Base-by-base conservation (phyloP, 192 early-diverging fungal genomes). In the Glomus cerebriforme region DNA sequence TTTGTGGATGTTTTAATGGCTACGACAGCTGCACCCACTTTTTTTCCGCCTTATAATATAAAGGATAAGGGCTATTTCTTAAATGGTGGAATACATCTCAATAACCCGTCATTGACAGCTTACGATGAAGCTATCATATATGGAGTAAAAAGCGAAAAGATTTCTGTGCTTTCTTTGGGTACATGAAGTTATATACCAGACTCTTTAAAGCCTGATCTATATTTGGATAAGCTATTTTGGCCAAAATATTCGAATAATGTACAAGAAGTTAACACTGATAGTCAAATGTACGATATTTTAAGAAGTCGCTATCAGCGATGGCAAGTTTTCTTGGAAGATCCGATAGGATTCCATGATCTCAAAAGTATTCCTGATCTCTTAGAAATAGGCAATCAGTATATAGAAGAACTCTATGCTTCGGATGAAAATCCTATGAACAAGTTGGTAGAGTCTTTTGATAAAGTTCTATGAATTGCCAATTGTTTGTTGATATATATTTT, bases 321-420 rank as follows among this genome's bases (percentile, higher is more conserved):
- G 64, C 64, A 66, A 35, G 29, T 66, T 66, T 66, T 2, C 0
- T 66, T 66, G 2, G 64, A 66, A 26, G 29, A 66, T 6, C 64
- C 64, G 2, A 17, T 66, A 15, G 6, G 3, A 66, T 66, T 66
- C 12, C 13, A 66, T 35, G 32, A 66, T 66, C 12, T 15, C 64
- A 32, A 66, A 0, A 66, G 31, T 35, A 66, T 66, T 19, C 31
- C 64, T 32, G 2, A 10, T 22, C 64, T 66, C 6, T 35, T 66
- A 35, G 64, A 66, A 2, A 17, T 66, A 66, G 64, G 64, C 5
- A 26, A 66, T 35, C 64, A 66, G 29, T 32, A 66, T 22, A 66
- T 66, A 66, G 64, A 66, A 66, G 64, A 66, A 31, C 64, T 66
- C 17, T 29, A 66, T 66, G 64, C 64, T 66, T 66, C 64, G 13